A percentile compares a stretch with the other conserved stretches of the same genome.
These are phyloP conservation scores for Stenocarpella maydis DNA, from an alignment of 2,329 filamentous ascomycete genomes.

Conservation along the genomic window DNA sequence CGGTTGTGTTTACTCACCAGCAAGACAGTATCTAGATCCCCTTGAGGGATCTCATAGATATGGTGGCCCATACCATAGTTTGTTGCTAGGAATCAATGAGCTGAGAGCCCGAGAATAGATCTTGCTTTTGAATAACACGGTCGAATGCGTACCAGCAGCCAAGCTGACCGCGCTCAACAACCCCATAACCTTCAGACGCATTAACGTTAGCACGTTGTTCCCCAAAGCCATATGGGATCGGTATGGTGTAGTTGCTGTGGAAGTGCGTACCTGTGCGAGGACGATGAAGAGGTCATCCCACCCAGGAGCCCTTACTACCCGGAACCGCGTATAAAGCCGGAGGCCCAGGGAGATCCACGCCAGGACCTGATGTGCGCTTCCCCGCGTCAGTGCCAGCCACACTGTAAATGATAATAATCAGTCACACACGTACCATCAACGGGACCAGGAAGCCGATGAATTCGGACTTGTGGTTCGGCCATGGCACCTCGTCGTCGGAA, in stretches of 20 bases:
- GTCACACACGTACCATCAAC: conserved; percentile 21
- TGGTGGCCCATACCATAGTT: conserved; percentile 26
- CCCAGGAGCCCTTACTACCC: conserved; percentile 33
- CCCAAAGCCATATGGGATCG: too few relatives aligned
- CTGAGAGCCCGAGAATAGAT: neutral
- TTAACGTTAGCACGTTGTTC: neutral
- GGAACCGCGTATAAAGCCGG: conserved; percentile 36
- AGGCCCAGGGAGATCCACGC: conserved; percentile 34
- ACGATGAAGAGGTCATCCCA: conserved; percentile 38
- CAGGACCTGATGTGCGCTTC: neutral
- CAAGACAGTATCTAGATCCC: conserved; percentile 13
- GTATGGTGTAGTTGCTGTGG: neutral
- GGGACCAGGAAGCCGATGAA: conserved; percentile 35
- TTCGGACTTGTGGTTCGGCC: conserved; percentile 32
- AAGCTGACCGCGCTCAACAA: neutral
- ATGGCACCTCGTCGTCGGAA: conserved; percentile 12
- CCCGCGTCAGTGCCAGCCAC: neutral
- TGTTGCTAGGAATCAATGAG: neutral
- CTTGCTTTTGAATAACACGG: too few relatives aligned
- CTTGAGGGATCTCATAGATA: neutral
- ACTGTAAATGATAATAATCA: too few relatives aligned
- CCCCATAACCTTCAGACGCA: neutral
- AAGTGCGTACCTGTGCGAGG: conserved; percentile 31
- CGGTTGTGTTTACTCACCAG: conserved; percentile 1
- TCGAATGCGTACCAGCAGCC: neutral